Percentiles rank a stretch among this genome's conserved stretches.
These are phyloP conservation scores for Plasmopara viticola DNA, from an alignment of 352 stramenopile species.

Conservation along the genomic window DNA sequence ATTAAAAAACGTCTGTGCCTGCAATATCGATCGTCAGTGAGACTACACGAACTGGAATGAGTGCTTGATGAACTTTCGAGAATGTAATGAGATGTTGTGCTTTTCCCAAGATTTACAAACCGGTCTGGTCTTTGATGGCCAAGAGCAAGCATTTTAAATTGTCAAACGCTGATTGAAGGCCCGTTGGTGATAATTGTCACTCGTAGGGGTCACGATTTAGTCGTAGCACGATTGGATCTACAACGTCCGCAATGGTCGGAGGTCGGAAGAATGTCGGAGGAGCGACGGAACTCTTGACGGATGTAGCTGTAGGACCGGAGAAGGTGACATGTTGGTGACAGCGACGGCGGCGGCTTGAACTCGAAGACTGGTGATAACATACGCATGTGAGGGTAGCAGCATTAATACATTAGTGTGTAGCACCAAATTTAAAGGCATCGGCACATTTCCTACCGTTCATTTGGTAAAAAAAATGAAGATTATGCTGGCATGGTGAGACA, in stretches of 20 bases:
- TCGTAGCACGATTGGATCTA: slow-evolving; percentile 34
- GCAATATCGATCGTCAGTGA: slow-evolving; percentile 40
- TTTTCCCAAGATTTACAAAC: no score
- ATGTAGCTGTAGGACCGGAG: slow-evolving; percentile 8
- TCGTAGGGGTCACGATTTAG: slow-evolving; percentile 32
- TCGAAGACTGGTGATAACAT: slow-evolving; percentile 3
- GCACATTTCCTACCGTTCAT: no score
- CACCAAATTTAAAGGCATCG: no score
- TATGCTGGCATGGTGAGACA: no score
- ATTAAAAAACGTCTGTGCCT: slow-evolving; percentile 56
- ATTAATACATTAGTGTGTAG: no score
- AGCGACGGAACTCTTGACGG: slow-evolving; percentile 8
- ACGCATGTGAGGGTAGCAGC: no score
- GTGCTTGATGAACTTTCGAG: no score
- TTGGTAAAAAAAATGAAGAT: no score
- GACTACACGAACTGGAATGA: slow-evolving; percentile 23
- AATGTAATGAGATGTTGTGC: no score
- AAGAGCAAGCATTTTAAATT: slow-evolving; percentile 51
- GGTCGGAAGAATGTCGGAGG: slow-evolving; percentile 16
- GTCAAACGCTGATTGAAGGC: slow-evolving; percentile 35
- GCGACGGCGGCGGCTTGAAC: slow-evolving; percentile 11
- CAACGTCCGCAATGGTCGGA: slow-evolving; percentile 21
- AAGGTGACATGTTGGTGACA: slow-evolving; percentile 14
- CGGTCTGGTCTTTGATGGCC: slow-evolving; percentile 23
- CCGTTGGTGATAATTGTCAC: slow-evolving; percentile 29